Evolutionary conservation across 225 moss, liverwort and hornwort species (phyloP), one percentile per base, ranked within the genome.

Genomic region (Pleurozium schreberi): DNA sequence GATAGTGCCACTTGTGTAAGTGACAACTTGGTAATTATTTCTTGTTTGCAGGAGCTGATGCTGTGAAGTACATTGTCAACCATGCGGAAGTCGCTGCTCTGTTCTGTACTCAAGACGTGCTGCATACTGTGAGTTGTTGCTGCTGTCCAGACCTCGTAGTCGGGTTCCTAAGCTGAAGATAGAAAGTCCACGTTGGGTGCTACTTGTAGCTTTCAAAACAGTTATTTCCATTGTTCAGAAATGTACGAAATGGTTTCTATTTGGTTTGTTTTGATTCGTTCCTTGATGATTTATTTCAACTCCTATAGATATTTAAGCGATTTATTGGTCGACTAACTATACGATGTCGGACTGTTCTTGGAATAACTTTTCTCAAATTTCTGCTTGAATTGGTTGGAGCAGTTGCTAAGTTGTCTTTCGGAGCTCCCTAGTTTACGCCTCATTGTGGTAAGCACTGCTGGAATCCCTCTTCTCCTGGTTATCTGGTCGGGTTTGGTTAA

Each of bases 51-150:
- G 95, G 98, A 75, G 95, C 95, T 69, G 98, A 97, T 90, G 95
- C 98, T 57, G 98, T 97, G 57, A 94, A 93, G 83, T 99, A 96
- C 83, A 97, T 99, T 83, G 90, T 97, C 86, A 99, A 95, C 49
- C 98, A 99, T 87, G 95, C 96, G 74, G 98, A 97, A 87, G 89
- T 96, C 66, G 88, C 87, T 89, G 94, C 95, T 84, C 92, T 96
- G 18, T 96, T 99, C 85, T 95, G 96, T 85, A 99, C 96, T 53
- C 93, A 89, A 75, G 98, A 99, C 89, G 95, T 95, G 92, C 91
- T 99, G 90, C 94, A 94, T 64, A 95, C 92, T 64, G 93, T 95
- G 90, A 94, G 94, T 90, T 86, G 28, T 83, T 87, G 70, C 23
- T 90, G 89, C 84, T 38, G 17, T 76, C 62, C 36, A 52, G 33